phyloP scores from a whole-genome alignment of 1,139 yeast genomes.

The Suhomyces maxii region DNA sequence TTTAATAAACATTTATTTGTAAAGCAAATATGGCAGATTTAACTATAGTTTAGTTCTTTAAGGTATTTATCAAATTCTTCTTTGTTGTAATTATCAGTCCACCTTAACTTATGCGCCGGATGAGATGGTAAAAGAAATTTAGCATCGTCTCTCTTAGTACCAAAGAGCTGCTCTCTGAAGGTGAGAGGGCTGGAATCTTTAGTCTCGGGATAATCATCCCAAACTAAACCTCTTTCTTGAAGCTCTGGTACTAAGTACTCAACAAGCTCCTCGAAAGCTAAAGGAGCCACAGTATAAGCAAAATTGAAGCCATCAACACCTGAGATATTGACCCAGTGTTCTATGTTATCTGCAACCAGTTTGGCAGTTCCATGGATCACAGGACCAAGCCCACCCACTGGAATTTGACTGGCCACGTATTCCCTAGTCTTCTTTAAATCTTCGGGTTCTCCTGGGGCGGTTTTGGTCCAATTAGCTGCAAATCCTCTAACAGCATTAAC shows the following conservation, averaged over 20 bases:
- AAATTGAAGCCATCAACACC: constrained; percentile 33
- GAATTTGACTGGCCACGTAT: constrained; percentile 27
- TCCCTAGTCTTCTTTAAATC: constrained; percentile 27
- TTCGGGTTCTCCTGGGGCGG: constrained; percentile 27
- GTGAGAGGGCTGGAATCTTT: constrained; percentile 13
- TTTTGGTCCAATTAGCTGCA: constrained; percentile 33
- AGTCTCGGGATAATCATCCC: constrained; percentile 30
- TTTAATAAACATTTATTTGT: not conserved
- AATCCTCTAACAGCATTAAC: constrained; percentile 32
- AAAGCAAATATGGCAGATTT: not conserved
- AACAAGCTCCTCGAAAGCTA: constrained; percentile 30
- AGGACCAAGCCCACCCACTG: constrained; percentile 33
- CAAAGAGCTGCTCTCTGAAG: constrained; percentile 25
- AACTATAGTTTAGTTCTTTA: not conserved
- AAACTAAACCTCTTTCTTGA: constrained; percentile 25
- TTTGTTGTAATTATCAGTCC: constrained; percentile 38
- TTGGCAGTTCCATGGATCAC: constrained; percentile 26
- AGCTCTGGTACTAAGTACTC: constrained; percentile 28
- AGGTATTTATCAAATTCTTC: constrained; percentile 32
- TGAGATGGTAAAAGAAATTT: constrained; percentile 19
- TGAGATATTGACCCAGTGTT: constrained; percentile 31
- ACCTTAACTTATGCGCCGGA: constrained; percentile 41
- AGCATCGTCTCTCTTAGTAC: constrained; percentile 11
- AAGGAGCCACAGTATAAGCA: constrained; percentile 29
- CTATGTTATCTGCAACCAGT: constrained; percentile 29